Evolutionary conservation across 2,329 filamentous ascomycete genomes (phyloP).

Genomic region (Neonectria magnoliae): DNA sequence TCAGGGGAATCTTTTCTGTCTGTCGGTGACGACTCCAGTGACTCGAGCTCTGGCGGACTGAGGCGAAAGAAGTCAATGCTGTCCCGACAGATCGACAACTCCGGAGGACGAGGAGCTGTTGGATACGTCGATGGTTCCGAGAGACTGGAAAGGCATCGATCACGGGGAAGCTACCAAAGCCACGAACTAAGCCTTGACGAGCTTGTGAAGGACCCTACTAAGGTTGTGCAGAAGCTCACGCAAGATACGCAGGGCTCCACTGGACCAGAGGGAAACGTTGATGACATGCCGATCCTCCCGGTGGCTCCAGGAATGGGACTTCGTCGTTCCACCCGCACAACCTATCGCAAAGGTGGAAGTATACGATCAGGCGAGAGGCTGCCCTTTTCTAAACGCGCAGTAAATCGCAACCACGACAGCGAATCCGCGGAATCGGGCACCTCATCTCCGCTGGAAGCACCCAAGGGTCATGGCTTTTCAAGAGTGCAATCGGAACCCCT

Average conservation of each 20-base stretch:
- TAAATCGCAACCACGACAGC: constrained; percentile 69
- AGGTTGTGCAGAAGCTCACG: constrained; percentile 74
- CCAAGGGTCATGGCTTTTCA: constrained; percentile 62
- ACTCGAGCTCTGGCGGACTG: constrained; percentile 70
- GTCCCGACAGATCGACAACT: constrained; percentile 87
- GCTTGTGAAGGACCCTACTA: constrained; percentile 81
- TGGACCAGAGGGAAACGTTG: constrained; percentile 57
- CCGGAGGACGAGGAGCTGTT: constrained; percentile 64
- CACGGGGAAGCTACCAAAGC: constrained; percentile 62
- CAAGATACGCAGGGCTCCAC: constrained; percentile 62
- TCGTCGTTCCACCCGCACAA: constrained; percentile 89
- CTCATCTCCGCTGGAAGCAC: constrained; percentile 55
- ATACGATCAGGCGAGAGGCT: constrained; percentile 80
- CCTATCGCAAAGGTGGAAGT: constrained; percentile 87
- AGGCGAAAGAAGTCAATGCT: constrained; percentile 95
- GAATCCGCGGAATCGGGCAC: constrained; percentile 50
- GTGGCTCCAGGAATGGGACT: constrained; percentile 81
- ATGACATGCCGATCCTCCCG: constrained; percentile 89
- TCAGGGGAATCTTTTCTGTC: constrained; percentile 78
- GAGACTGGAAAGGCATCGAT: constrained; percentile 77
- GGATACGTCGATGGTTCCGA: constrained; percentile 88
- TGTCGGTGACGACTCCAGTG: constrained; percentile 60
- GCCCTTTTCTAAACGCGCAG: constrained; percentile 78
- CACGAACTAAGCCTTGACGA: constrained; percentile 79
- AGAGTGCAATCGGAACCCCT: constrained; percentile 77